A percentile compares a stretch with the other conserved stretches of the same genome.
phyloP scores from a whole-genome alignment of 306 rosid genomes.

The Geum urbanum region DNA sequence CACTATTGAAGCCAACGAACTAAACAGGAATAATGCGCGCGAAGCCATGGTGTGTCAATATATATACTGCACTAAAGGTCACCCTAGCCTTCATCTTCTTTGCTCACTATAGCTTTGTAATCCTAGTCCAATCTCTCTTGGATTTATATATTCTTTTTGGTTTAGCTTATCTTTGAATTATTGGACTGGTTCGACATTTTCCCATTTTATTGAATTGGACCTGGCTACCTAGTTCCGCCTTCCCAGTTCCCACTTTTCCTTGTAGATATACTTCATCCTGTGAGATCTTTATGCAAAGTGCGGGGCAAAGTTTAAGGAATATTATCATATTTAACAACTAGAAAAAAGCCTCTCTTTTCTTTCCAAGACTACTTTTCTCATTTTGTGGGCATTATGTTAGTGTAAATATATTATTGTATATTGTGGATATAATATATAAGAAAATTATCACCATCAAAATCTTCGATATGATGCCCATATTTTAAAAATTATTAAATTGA shows the following conservation, averaged over 20 bases:
- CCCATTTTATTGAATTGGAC: constrained; percentile 6
- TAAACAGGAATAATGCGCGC: too few species aligned
- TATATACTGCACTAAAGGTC: not conserved
- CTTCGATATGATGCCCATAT: too few species aligned
- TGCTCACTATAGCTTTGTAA: constrained; percentile 1
- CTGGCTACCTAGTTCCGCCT: not conserved
- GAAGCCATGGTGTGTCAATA: not conserved
- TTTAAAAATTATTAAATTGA: too few species aligned
- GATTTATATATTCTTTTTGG: constrained; percentile 7
- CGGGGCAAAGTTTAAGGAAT: not conserved
- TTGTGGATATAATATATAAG: not conserved
- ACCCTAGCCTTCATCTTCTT: not conserved
- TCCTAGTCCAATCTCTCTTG: not conserved
- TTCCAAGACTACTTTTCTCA: not conserved
- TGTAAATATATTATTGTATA: not conserved
- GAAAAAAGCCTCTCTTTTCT: not conserved
- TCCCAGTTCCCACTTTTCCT: not conserved
- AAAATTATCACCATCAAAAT: too few species aligned
- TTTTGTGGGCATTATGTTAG: not conserved
- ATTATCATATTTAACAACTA: not conserved
- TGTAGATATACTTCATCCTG: not conserved
- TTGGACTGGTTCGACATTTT: not conserved
- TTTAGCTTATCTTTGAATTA: not conserved
- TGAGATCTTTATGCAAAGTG: not conserved
- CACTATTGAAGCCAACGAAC: too few species aligned